phyloP scores from a whole-genome alignment of 2,329 filamentous ascomycete species.

The Sclerotinia glacialis region DNA sequence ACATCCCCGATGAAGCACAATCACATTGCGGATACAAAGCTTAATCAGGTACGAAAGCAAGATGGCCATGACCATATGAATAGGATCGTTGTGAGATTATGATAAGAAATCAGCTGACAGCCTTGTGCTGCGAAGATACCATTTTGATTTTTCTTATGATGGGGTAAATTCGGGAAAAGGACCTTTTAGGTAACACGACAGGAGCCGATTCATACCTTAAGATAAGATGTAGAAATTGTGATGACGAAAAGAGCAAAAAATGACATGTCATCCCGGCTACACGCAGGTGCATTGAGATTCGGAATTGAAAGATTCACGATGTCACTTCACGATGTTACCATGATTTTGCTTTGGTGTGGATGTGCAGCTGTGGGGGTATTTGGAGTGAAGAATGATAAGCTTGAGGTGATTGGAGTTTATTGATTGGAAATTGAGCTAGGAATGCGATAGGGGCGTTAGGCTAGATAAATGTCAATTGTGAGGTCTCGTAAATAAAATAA shows the following conservation, averaged over 20 bases:
- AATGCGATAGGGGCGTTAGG: not conserved
- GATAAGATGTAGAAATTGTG: slow-evolving; percentile 5
- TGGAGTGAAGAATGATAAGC: not conserved
- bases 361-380: slow-evolving; percentile 5
- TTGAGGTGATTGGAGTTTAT: not conserved
- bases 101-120: not conserved
- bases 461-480: not conserved
- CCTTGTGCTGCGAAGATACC: not conserved
- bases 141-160: not conserved
- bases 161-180: slow-evolving; percentile 12
- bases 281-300: slow-evolving; percentile 8
- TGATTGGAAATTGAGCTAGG: slow-evolving; percentile 1
- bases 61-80: not conserved
- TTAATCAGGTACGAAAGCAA: slow-evolving; percentile 10
- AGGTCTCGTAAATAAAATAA: not conserved
- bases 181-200: slow-evolving; percentile 12
- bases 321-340: slow-evolving; percentile 8
- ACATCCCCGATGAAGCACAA: not conserved
- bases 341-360: not conserved
- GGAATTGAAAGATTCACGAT: slow-evolving; percentile 9
- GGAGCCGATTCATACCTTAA: not conserved
- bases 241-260: slow-evolving; percentile 1
- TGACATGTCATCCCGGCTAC: slow-evolving; percentile 13
- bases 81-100: not conserved
- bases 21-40: not conserved